These are phyloP conservation scores for Exophiala mesophila DNA, from an alignment of 2,329 filamentous ascomycete species.

Conservation along the genomic window DNA sequence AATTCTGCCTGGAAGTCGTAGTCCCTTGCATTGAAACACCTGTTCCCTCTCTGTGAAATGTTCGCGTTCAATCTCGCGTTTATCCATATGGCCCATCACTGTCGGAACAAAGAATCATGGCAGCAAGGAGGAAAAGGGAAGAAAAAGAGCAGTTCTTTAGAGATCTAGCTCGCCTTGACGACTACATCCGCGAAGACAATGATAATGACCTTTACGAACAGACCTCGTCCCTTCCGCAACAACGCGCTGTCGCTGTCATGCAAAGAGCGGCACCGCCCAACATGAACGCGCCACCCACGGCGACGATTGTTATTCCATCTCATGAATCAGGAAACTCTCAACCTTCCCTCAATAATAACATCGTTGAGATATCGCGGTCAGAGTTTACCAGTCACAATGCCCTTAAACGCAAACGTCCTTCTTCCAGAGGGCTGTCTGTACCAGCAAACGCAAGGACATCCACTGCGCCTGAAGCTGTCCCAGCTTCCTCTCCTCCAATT, in stretches of 20 bases:
- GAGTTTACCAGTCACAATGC: no score
- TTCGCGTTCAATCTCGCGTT: neutral
- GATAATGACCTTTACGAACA: neutral
- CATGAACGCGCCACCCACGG: no score
- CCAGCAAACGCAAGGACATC: neutral
- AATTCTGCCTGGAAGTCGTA: no score
- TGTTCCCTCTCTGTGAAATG: neutral
- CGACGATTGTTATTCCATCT: no score
- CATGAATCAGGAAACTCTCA: no score
- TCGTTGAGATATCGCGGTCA: no score
- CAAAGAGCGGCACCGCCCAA: no score
- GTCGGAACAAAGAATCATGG: conserved; percentile 10
- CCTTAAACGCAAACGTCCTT: neutral
- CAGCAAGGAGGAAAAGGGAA: conserved; percentile 11
- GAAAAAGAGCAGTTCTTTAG: conserved; percentile 26
- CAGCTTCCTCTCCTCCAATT: neutral
- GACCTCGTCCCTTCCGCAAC: no score
- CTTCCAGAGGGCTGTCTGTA: neutral
- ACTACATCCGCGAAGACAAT: conserved; percentile 26
- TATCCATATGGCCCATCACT: conserved; percentile 6
- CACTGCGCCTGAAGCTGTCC: neutral
- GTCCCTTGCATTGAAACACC: neutral
- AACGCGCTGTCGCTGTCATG: no score
- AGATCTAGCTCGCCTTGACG: conserved; percentile 22
- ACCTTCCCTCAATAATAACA: no score